Base-by-base conservation (phyloP, 768 basidiomycete species). In the Mrakia gelida region DNA sequence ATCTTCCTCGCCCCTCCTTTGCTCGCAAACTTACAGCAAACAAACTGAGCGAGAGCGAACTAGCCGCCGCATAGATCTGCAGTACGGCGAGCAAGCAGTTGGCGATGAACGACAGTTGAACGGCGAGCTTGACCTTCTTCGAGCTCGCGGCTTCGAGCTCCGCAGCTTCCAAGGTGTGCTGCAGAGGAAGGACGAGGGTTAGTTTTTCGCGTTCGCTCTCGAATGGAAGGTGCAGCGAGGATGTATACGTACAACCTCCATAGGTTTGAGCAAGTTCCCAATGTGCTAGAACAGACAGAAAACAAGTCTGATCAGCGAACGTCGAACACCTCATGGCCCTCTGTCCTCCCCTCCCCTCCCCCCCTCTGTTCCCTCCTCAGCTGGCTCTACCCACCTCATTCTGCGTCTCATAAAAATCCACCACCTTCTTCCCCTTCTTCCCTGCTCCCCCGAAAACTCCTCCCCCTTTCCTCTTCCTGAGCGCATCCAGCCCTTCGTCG, bases 41-140 rank as follows among this genome's bases (percentile, higher is more conserved):
- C 71, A 98, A 86, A 6, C 94, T 93, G 7, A 98, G 86, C 0
- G 94, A 96, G 6, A 88, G 80, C 1, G 93, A 91, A 2, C 92
- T 92, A 73, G 93, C 87, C 18, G 97, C 96, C 18, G 93, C 96
- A 83, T 98, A 99, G 81, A 99, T 92, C 83, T 94, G 93, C 13
- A 94, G 83, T 9, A 89, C 86, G 76, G 90, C 92, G 23, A 96
- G 88, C 30, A 85, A 84, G 75, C 74, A 75, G 84, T 98, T 98
- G 63, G 89, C 88, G 45, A 88, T 82, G n/a, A 98, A 87, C 82
- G 92, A 94, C 18, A 91, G 90, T 85, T 89, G 92, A 54, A 98
- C 85, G 6, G 95, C 96, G 65, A 95, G 91, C 85, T 91, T 92
- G 80, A 98, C 90, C 92, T 95, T 78, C 34, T 92, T 81, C 28